A percentile compares a stretch with the other conserved stretches of the same genome.
Evolutionary conservation across 176 grass and related monocot genomes (phyloP).

Genomic region (Melocanna baccifera): DNA sequence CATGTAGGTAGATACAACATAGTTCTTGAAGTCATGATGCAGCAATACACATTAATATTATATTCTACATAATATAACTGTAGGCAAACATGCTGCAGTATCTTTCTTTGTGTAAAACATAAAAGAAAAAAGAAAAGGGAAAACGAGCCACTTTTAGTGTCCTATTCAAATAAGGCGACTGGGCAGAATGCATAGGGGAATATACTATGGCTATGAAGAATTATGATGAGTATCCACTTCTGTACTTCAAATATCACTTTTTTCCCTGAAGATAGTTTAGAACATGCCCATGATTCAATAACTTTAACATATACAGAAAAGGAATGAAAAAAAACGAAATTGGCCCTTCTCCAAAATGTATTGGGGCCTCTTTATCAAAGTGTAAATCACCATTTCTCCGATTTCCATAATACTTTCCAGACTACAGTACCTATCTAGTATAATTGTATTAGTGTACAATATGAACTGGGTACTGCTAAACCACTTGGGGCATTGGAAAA

Average conservation of each 20-base stretch:
- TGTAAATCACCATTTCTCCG: background rate
- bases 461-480: conserved; percentile 18
- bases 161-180: background rate
- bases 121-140: background rate
- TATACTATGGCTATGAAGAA: background rate
- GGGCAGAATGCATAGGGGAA: background rate
- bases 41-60: conserved; percentile 2
- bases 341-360: background rate
- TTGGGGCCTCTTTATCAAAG: background rate
- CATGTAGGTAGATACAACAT: background rate
- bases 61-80: background rate
- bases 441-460: background rate
- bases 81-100: background rate
- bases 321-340: background rate
- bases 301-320: background rate
- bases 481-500: background rate
- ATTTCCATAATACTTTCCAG: background rate
- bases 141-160: background rate
- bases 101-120: background rate
- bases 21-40: background rate
- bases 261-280: background rate
- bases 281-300: background rate
- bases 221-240: background rate
- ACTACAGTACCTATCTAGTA: background rate
- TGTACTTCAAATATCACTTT: background rate